Evolutionary conservation across 2,329 filamentous ascomycete genomes (phyloP).

Genomic region (Blastomyces percursus): DNA sequence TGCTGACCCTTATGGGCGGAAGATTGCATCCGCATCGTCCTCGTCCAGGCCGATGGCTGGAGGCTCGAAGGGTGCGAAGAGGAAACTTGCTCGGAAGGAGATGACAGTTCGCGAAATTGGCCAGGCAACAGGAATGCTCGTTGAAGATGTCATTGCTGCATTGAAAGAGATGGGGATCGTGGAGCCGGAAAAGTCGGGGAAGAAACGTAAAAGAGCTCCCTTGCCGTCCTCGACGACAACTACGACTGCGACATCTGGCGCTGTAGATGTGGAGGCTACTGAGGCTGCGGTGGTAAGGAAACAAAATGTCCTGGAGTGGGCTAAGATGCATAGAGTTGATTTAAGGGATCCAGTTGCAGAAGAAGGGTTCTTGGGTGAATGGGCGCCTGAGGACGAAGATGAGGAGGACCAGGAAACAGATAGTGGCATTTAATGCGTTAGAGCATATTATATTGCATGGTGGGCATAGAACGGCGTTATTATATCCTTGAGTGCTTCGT

Average conservation of each 20-base stretch:
- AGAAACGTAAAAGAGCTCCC: constrained; percentile 40
- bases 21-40: background rate
- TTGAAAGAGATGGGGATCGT: constrained; percentile 70
- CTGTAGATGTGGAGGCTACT: constrained; percentile 8
- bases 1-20: constrained; percentile 19
- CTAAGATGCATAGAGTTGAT: constrained; percentile 49
- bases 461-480: constrained; percentile 9
- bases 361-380: constrained; percentile 61
- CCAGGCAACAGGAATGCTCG: constrained; percentile 67
- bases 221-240: background rate
- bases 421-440: constrained; percentile 18
- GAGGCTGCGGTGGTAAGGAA: constrained; percentile 42
- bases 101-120: constrained; percentile 63
- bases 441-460: background rate
- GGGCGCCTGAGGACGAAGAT: constrained; percentile 37
- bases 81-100: constrained; percentile 33
- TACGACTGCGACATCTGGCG: background rate
- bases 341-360: constrained; percentile 59
- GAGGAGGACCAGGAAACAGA: constrained; percentile 12
- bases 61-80: constrained; percentile 31
- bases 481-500: background rate
- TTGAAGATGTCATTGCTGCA: constrained; percentile 70
- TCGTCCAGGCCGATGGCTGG: background rate
- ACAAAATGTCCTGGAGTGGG: constrained; percentile 55
- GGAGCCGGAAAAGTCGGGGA: constrained; percentile 40